Conservation (phyloP, 345 rosid species). For the Xanthoceras sorbifolium region DNA sequence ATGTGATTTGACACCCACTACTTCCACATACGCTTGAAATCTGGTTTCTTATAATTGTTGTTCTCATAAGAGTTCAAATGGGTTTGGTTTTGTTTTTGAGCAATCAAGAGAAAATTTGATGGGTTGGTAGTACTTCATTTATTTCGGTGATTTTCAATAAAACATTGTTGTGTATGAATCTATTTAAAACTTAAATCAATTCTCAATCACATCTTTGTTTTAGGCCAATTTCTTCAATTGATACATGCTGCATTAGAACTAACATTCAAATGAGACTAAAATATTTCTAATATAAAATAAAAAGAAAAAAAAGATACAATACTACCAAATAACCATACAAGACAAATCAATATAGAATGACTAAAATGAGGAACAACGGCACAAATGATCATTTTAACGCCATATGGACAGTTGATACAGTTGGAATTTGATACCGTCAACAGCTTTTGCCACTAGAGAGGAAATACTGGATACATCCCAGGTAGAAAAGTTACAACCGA, state of each 20-base stretch:
- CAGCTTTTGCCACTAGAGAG: constrained; percentile 7
- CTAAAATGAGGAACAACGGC: background rate
- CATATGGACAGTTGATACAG: constrained; percentile 5
- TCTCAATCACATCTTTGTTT: too few relatives aligned
- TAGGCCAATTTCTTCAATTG: background rate
- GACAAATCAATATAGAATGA: background rate
- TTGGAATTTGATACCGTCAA: background rate
- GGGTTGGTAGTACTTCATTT: too few relatives aligned
- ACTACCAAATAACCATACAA: background rate
- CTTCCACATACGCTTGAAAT: constrained; percentile 1
- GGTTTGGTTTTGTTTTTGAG: background rate
- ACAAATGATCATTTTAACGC: constrained; percentile 10
- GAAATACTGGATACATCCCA: background rate
- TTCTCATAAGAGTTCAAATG: background rate
- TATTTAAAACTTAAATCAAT: too few relatives aligned
- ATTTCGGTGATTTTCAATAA: too few relatives aligned
- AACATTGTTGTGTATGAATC: too few relatives aligned
- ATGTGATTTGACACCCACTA: constrained; percentile 6
- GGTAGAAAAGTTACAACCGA: constrained; percentile 4
- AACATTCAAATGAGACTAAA: background rate
- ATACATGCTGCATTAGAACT: background rate
- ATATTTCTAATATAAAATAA: background rate
- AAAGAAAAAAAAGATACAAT: background rate
- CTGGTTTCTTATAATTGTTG: background rate
- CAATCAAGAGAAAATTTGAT: background rate